Conservation (phyloP, 2,329 filamentous ascomycete species). For the Clathrospora elynae region DNA sequence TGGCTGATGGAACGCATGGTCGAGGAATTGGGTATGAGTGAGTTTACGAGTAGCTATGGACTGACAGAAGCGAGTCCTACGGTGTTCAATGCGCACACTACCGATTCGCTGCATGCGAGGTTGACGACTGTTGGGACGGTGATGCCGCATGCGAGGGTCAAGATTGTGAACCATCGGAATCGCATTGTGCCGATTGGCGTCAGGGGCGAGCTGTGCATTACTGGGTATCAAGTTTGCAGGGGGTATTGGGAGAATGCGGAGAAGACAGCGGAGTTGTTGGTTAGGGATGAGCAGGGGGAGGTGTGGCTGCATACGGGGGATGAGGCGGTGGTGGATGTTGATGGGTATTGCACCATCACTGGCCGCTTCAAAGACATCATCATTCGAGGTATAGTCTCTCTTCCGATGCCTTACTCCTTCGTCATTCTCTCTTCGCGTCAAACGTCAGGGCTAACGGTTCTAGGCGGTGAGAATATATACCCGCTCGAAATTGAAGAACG, state of each 20-base stretch:
- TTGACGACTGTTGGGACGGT: conserved; percentile 76
- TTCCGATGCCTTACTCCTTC: not conserved
- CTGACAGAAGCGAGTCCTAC: conserved; percentile 80
- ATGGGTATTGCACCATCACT: conserved; percentile 71
- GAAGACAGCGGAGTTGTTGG: conserved; percentile 74
- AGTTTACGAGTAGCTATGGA: conserved; percentile 64
- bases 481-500: conserved; percentile 77
- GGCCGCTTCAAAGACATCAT: conserved; percentile 81
- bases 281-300: conserved; percentile 65
- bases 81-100: conserved; percentile 78
- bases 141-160: conserved; percentile 74
- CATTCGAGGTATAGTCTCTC: conserved; percentile 61
- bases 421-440: not conserved
- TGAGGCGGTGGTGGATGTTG: conserved; percentile 47
- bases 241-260: conserved; percentile 70
- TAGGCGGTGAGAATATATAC: conserved; percentile 55
- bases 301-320: conserved; percentile 50
- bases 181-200: conserved; percentile 69
- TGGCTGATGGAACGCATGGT: conserved; percentile 76
- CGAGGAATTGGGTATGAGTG: conserved; percentile 72
- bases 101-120: conserved; percentile 69
- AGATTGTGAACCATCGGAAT: conserved; percentile 73
- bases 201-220: conserved; percentile 76
- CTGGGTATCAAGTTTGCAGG: conserved; percentile 74
- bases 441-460: conserved; percentile 1